Percentiles rank a stretch among this genome's conserved stretches.
Evolutionary conservation across 306 rosid genomes (phyloP).

Genomic region (Lathyrus oleraceus): DNA sequence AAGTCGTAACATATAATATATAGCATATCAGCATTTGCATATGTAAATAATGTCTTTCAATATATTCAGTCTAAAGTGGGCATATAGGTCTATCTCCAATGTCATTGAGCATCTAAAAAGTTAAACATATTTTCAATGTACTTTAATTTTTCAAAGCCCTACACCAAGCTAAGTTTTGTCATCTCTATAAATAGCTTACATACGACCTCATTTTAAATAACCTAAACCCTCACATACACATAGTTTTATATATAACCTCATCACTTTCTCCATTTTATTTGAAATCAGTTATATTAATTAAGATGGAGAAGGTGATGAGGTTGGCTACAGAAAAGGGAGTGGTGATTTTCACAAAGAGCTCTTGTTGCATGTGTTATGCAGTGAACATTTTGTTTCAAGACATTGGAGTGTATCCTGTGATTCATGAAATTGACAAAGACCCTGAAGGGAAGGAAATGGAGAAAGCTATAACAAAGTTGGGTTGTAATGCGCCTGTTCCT

Average conservation of each 20-base stretch:
- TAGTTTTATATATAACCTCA: slow-evolving; percentile 31
- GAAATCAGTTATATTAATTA: not conserved
- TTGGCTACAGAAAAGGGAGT: slow-evolving; percentile 74
- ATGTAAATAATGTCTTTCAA: slow-evolving; percentile 46
- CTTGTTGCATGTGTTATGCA: slow-evolving; percentile 88
- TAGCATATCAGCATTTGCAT: slow-evolving; percentile 36
- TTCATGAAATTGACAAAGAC: slow-evolving; percentile 81
- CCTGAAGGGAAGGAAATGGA: slow-evolving; percentile 87
- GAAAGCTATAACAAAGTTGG: slow-evolving; percentile 72
- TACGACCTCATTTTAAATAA: slow-evolving; percentile 52
- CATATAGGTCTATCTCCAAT: slow-evolving; percentile 46
- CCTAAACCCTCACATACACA: slow-evolving; percentile 45
- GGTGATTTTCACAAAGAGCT: slow-evolving; percentile 93
- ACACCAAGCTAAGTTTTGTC: slow-evolving; percentile 9
- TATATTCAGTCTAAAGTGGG: slow-evolving; percentile 42
- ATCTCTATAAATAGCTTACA: slow-evolving; percentile 74
- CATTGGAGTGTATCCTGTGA: slow-evolving; percentile 57
- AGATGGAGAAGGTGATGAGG: slow-evolving; percentile 82
- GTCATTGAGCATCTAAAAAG: slow-evolving; percentile 72
- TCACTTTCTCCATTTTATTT: not conserved
- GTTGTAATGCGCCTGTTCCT: slow-evolving; percentile 72
- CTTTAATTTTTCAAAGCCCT: slow-evolving; percentile 42
- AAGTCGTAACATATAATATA: slow-evolving; percentile 33
- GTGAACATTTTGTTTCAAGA: slow-evolving; percentile 74
- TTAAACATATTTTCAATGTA: slow-evolving; percentile 50